Evolutionary conservation across 2,329 filamentous ascomycete species (phyloP), one percentile per base, ranked within the genome.

Genomic region (Talaromyces verruculosus): DNA sequence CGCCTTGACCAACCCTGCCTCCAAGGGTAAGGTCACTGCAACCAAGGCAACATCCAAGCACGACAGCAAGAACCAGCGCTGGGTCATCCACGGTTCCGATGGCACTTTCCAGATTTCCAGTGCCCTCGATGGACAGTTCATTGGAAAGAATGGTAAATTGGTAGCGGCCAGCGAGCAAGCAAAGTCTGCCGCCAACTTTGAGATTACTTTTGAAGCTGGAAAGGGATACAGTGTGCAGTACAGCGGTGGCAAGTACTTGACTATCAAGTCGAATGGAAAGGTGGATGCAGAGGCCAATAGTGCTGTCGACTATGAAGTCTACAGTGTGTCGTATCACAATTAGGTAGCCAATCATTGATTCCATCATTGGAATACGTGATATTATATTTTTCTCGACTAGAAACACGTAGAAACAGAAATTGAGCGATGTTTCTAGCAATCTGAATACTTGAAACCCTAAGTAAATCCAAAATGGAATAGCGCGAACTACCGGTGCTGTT

Each of bases 31-130:
- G 37, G 66, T 58, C 68, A 67, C 22, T 72, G 70, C 3, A 67
- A 67, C 35, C 75, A 77, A 0, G 75, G 41, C 72, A 68, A 72
- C 3, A 8, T 45, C 65, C 7, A 58, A 45, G 35, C 83, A 86
- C 68, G 72, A 79, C 2, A 70, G 72, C 35, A 76, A 78, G 22
- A 67, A 72, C 1, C 84, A 86, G 69, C 79, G 84, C 39, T 86
- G 83, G 82, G 76, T 85, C 0, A 73, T 84, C 1, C 82, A 85
- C 67, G 78, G 81, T 66, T 72, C 72, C 5, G 76, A 74, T 35
- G 71, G 72, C 2, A 70, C 75, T 1, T 82, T 81, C 71, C 76
- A 72, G 2, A 73, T 82, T 47, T 79, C 76, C 33, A 81, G 77
- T 67, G 79, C 79, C 3, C 68, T 78, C 13, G 79, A 82, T 70